phyloP scores from a whole-genome alignment of 1,284 basidiomycete genomes.

The Flammula alnicola region DNA sequence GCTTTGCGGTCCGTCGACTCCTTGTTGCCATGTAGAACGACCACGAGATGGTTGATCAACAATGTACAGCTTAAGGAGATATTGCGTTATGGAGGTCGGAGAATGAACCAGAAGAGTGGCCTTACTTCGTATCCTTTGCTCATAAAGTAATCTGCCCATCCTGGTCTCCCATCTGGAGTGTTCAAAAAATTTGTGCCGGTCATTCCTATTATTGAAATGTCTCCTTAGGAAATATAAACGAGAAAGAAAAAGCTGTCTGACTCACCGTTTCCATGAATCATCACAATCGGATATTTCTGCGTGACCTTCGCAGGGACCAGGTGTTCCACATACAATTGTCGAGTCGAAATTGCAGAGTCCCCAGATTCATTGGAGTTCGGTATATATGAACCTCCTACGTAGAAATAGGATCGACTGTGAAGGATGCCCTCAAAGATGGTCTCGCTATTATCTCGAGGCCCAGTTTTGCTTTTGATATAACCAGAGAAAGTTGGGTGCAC shows the following conservation, averaged over 20 bases:
- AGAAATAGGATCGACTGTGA: constrained; percentile 49
- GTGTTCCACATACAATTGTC: constrained; percentile 54
- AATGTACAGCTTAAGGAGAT: constrained; percentile 47
- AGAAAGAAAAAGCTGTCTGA: neutral
- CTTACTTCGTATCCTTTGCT: constrained; percentile 49
- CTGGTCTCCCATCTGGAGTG: constrained; percentile 52
- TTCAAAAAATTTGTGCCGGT: constrained; percentile 53
- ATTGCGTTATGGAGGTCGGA: neutral
- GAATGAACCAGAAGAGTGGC: neutral
- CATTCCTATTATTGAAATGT: constrained; percentile 38
- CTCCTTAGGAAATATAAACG: neutral
- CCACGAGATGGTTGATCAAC: constrained; percentile 55
- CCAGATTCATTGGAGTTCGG: constrained; percentile 17
- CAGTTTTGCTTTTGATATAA: no score
- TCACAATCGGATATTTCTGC: constrained; percentile 43
- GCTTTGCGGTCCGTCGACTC: constrained; percentile 42
- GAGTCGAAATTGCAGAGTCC: constrained; percentile 39
- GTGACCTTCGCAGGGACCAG: constrained; percentile 43
- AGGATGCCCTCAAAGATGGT: constrained; percentile 26
- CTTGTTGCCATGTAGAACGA: constrained; percentile 50
- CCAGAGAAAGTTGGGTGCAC: no score
- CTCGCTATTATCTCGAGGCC: no score
- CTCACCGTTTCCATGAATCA: constrained; percentile 48
- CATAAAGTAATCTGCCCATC: constrained; percentile 56
- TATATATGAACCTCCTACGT: constrained; percentile 46